Base-by-base conservation (phyloP, 2,329 filamentous ascomycete genomes). In the Colletotrichum theobromicola region DNA sequence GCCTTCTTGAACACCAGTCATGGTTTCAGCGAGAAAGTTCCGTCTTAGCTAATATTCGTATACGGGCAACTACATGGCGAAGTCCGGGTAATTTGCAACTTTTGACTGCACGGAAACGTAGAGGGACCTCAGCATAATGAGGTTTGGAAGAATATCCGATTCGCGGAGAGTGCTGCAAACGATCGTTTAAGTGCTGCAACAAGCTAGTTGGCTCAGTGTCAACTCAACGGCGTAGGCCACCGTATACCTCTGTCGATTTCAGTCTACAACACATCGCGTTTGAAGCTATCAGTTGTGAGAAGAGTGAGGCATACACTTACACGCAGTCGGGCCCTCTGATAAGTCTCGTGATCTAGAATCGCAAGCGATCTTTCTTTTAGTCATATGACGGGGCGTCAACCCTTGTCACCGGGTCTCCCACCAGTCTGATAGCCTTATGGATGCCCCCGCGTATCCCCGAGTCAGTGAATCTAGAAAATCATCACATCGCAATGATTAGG, bases 41-140 rank as follows among this genome's bases (percentile, higher is more conserved):
- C 42, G n/a, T 46, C n/a, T 46, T 21, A 46, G 42, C n/a, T 46
- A 46, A 46, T 46, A 46, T 46, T 46, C 42, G 42, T 46, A 46
- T 46, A 46, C n/a, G n/a, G 42, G n/a, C n/a, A n/a, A n/a, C 10
- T 46, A 1, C 42, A 46, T 21, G 42, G 42, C n/a, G n/a, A 46
- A 46, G 42, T n/a, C 42, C 42, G n/a, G 42, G 10, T 21, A 21
- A 21, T 46, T 46, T 46, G 18, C 42, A 46, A 12, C 42, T 12
- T 46, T 46, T 21, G 42, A 46, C 42, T 13, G 21, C 42, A 46
- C 13, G 0, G 42, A 46, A 46, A 21, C 42, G 42, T 10, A 2
- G n/a, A 1, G 3, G 10, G 0, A 7, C 1, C n/a, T 46, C 21
- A 7, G 42, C 42, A 46, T 46, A 3, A 46, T 46, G 5, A 46